Evolutionary conservation across 2,329 filamentous ascomycete genomes (phyloP).

Genomic region (Penicillium brasilianum): DNA sequence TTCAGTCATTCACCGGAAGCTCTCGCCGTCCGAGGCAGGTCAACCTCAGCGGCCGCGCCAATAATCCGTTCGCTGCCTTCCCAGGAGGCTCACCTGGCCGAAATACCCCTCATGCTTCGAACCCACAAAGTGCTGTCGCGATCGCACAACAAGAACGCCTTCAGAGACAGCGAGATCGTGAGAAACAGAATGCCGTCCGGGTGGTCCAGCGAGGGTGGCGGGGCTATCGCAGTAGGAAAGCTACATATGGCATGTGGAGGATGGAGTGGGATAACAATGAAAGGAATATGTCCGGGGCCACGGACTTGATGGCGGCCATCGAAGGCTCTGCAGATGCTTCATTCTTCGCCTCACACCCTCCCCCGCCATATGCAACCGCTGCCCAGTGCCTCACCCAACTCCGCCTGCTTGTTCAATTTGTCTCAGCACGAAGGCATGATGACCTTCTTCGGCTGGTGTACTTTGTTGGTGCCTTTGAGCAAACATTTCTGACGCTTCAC

Average conservation of each 20-base stretch:
- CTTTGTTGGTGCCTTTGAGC: slow-evolving; percentile 50
- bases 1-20: slow-evolving; percentile 87
- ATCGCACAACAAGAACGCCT: slow-evolving; percentile 86
- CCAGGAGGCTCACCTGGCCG: slow-evolving; percentile 57
- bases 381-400: slow-evolving; percentile 57
- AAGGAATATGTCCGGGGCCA: slow-evolving; percentile 40
- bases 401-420: slow-evolving; percentile 71
- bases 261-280: slow-evolving; percentile 68
- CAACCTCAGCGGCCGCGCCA: slow-evolving; percentile 84
- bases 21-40: slow-evolving; percentile 87
- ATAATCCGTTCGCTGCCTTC: slow-evolving; percentile 74
- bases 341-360: slow-evolving; percentile 34
- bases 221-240: slow-evolving; percentile 68
- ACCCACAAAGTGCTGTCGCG: slow-evolving; percentile 76
- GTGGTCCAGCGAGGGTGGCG: slow-evolving; percentile 82
- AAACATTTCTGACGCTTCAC: slow-evolving; percentile 44
- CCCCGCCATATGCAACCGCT: slow-evolving; percentile 41
- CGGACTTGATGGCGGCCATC: slow-evolving; percentile 9
- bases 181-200: slow-evolving; percentile 73
- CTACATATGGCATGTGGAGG: slow-evolving; percentile 63
- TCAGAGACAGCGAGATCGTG: slow-evolving; percentile 78
- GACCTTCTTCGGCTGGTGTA: slow-evolving; percentile 51
- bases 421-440: slow-evolving; percentile 53
- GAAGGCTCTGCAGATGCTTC: slow-evolving; percentile 9
- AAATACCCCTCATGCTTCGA: slow-evolving; percentile 61